Conservation (phyloP, 2,329 filamentous ascomycete genomes). For the Talaromyces pinophilus region DNA sequence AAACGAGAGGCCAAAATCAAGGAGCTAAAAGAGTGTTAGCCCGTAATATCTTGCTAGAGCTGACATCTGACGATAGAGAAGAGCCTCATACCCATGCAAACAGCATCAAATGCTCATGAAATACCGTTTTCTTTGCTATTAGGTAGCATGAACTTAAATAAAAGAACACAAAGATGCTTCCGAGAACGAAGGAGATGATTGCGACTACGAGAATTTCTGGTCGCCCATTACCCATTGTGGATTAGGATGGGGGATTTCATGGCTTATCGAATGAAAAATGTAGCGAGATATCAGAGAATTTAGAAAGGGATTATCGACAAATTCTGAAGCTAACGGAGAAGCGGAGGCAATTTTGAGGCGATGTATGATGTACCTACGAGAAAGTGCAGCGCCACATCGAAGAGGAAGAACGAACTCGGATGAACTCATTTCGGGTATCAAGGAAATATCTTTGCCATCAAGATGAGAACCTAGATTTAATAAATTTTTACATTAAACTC, state of each 20-base stretch:
- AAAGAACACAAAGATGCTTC: constrained; percentile 71
- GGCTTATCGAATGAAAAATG: not conserved
- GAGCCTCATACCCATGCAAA: constrained; percentile 65
- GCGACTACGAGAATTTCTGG: constrained; percentile 35
- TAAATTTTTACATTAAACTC: not conserved
- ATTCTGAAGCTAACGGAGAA: not conserved
- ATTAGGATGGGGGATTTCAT: not conserved
- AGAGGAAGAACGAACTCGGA: not conserved
- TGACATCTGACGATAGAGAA: no score
- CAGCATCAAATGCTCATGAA: constrained; percentile 80
- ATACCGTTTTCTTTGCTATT: constrained; percentile 69
- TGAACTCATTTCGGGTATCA: not conserved
- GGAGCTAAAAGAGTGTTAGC: not conserved
- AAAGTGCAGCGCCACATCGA: not conserved
- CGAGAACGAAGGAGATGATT: constrained; percentile 58
- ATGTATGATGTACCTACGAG: not conserved
- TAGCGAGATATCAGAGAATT: not conserved
- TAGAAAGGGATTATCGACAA: not conserved
- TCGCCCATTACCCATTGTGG: not conserved
- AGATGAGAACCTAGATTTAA: no score
- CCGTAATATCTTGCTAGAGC: not conserved
- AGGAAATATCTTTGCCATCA: no score
- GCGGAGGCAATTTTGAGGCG: not conserved
- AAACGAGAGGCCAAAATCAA: not conserved
- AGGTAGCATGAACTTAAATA: constrained; percentile 70